Conservation (phyloP, 1,284 basidiomycete species). For the Tilletiaria anomala region DNA sequence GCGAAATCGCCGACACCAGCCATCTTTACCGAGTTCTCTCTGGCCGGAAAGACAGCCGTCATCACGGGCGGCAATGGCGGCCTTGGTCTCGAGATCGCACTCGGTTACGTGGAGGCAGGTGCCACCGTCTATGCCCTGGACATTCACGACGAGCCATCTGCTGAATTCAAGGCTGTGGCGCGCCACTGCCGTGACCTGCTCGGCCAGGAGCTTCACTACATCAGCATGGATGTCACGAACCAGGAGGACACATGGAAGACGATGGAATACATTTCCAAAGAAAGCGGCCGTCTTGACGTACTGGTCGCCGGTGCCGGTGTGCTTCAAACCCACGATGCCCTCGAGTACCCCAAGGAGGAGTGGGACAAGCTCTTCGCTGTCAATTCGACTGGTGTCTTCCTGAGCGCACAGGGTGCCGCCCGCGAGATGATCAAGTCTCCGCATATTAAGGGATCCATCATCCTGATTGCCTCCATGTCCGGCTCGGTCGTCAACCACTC, state of each 20-base stretch:
- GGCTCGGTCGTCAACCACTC: conserved; percentile 66
- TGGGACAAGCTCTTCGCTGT: conserved; percentile 56
- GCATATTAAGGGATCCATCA: conserved; percentile 60
- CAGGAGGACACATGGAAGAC: conserved; percentile 41
- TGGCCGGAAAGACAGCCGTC: not conserved
- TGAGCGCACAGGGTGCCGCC: conserved; percentile 64
- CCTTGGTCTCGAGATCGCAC: conserved; percentile 55
- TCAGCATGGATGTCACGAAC: conserved; percentile 46
- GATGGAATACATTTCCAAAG: conserved; percentile 34
- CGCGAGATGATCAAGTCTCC: conserved; percentile 55
- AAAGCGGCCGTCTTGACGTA: conserved; percentile 51
- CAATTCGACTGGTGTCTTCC: conserved; percentile 61
- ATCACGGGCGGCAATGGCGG: not conserved
- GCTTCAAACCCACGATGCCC: conserved; percentile 50
- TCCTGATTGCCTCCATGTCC: conserved; percentile 72
- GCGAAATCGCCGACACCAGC: not conserved
- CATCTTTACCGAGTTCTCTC: not conserved
- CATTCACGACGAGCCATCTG: conserved; percentile 51
- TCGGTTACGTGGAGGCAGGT: conserved; percentile 60
- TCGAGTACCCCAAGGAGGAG: conserved; percentile 56
- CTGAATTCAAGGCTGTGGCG: conserved; percentile 49
- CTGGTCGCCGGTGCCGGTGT: conserved; percentile 66
- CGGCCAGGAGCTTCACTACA: conserved; percentile 50
- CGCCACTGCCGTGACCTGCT: conserved; percentile 45
- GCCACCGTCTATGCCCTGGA: conserved; percentile 67